Percentiles rank a stretch among this genome's conserved stretches.
phyloP scores from a whole-genome alignment of 2,329 filamentous ascomycete genomes.

The Arachnopeziza araneosa region DNA sequence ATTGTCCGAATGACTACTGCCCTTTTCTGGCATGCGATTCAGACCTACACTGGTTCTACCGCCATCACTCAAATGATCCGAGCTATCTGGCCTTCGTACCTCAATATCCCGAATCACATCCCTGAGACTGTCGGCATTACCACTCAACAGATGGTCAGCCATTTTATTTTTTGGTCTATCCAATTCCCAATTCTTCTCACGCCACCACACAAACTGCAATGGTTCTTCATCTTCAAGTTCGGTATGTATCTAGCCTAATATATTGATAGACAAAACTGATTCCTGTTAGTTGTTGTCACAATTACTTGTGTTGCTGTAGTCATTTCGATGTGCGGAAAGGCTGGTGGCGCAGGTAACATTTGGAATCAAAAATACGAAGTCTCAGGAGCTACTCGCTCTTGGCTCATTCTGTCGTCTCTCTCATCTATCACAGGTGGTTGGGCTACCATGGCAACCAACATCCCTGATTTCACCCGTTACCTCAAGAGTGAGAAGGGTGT shows the following conservation, averaged over 20 bases:
- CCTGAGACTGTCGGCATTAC: slow-evolving; percentile 46
- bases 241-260: slow-evolving; percentile 7
- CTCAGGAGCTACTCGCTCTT: slow-evolving; percentile 17
- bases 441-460: slow-evolving; percentile 27
- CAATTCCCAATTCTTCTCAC: slow-evolving; percentile 42
- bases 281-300: slow-evolving; percentile 16
- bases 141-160: slow-evolving; percentile 48
- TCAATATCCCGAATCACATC: slow-evolving; percentile 45
- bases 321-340: slow-evolving; percentile 23
- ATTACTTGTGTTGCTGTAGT: slow-evolving; percentile 19
- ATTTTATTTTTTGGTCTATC: slow-evolving; percentile 39
- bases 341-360: slow-evolving; percentile 21
- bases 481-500: slow-evolving; percentile 21
- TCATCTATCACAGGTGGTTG: slow-evolving; percentile 26
- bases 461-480: slow-evolving; percentile 30
- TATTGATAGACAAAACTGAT: neutral
- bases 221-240: slow-evolving; percentile 47
- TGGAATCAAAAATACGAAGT: slow-evolving; percentile 23
- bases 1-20: slow-evolving; percentile 33
- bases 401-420: slow-evolving; percentile 23
- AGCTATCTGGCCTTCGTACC: slow-evolving; percentile 50
- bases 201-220: slow-evolving; percentile 41
- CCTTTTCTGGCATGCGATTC: slow-evolving; percentile 28
- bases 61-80: slow-evolving; percentile 38
- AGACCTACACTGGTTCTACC: slow-evolving; percentile 27